Percentiles rank a stretch among this genome's conserved stretches.
These are phyloP conservation scores for Cephalotrichum gorgonifer DNA, from an alignment of 2,329 filamentous ascomycete species.

Conservation along the genomic window DNA sequence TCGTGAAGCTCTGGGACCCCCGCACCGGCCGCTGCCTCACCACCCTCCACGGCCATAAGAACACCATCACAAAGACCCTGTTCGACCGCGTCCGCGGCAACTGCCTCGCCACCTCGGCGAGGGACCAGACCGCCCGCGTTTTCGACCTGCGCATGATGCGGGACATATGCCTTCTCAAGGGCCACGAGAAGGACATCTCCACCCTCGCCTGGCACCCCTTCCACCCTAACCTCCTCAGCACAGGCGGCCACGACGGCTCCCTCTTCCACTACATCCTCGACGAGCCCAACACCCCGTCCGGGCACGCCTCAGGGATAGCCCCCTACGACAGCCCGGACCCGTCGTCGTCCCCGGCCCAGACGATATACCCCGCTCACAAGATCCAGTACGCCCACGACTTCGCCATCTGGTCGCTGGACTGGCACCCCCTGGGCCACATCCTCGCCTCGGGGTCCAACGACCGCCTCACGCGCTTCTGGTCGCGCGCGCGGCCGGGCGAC, in stretches of 20 bases:
- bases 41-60: slow-evolving; percentile 93
- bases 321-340: slow-evolving; percentile 82
- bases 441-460: slow-evolving; percentile 94
- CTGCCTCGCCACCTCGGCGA: slow-evolving; percentile 82
- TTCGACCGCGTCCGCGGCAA: slow-evolving; percentile 81
- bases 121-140: slow-evolving; percentile 85
- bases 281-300: slow-evolving; percentile 76
- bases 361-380: slow-evolving; percentile 85
- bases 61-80: slow-evolving; percentile 83
- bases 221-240: slow-evolving; percentile 79
- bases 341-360: slow-evolving; percentile 68
- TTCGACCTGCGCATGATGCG: slow-evolving; percentile 98
- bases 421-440: slow-evolving; percentile 94
- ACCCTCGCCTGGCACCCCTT: slow-evolving; percentile 90
- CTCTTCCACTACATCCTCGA: slow-evolving; percentile 93
- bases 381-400: slow-evolving; percentile 85
- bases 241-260: slow-evolving; percentile 80
- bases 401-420: slow-evolving; percentile 95
- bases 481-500: slow-evolving; percentile 79
- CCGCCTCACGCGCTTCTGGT: slow-evolving; percentile 94
- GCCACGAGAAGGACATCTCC: slow-evolving; percentile 93
- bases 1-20: slow-evolving; percentile 98
- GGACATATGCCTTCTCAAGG: slow-evolving; percentile 84
- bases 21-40: slow-evolving; percentile 81
- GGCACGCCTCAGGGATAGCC: slow-evolving; percentile 60